Evolutionary conservation across 495 filamentous ascomycete species (phyloP).

Genomic region (Paragyromitra xinjiangensis): DNA sequence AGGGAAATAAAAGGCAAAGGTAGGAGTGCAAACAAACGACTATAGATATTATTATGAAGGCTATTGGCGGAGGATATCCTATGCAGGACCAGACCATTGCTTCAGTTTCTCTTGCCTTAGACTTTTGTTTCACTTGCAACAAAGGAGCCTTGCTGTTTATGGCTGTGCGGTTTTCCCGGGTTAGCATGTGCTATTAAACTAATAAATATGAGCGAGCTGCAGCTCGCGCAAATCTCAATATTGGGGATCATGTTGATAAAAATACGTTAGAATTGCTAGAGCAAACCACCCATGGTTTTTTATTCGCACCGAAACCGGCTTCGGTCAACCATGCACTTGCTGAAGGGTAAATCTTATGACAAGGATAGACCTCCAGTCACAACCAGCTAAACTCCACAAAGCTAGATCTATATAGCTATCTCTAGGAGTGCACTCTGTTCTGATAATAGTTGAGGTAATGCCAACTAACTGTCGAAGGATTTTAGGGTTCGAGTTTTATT

Average conservation of each 20-base stretch:
- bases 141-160: background rate
- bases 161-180: background rate
- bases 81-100: background rate
- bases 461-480: too few relatives aligned
- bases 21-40: too few relatives aligned
- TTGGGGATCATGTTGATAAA: background rate
- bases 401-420: too few relatives aligned
- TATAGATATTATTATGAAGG: background rate
- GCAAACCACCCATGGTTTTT: background rate
- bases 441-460: too few relatives aligned
- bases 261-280: background rate
- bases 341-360: too few relatives aligned
- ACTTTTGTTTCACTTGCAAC: background rate
- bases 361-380: too few relatives aligned
- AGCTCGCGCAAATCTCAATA: background rate
- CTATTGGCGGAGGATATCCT: background rate
- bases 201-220: constrained; percentile 9
- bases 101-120: background rate
- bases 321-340: too few relatives aligned
- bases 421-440: too few relatives aligned
- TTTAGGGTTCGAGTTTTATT: too few relatives aligned
- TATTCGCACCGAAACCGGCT: background rate
- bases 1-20: background rate
- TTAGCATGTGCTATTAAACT: background rate
- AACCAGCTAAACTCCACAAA: too few relatives aligned